Percentiles rank a stretch among this genome's conserved stretches.
Evolutionary conservation across 768 basidiomycete genomes (phyloP).

Genomic region (Dictyophora rubrovolvata): DNA sequence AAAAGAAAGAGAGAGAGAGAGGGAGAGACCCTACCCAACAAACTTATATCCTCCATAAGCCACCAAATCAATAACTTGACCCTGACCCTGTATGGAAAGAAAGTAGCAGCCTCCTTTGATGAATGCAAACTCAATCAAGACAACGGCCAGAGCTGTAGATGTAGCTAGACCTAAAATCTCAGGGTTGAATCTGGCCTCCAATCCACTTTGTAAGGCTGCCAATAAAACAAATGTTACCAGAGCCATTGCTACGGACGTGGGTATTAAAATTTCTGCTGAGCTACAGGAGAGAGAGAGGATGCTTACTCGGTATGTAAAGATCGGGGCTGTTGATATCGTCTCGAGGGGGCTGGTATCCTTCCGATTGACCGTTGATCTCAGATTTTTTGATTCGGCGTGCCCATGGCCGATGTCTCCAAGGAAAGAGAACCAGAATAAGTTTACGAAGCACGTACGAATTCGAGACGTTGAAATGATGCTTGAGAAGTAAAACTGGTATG

Average conservation of each 20-base stretch:
- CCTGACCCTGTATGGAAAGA: slow-evolving; percentile 68
- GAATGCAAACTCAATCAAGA: slow-evolving; percentile 80
- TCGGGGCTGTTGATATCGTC: slow-evolving; percentile 96
- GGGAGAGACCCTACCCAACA: slow-evolving; percentile 55
- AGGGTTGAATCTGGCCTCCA: slow-evolving; percentile 77
- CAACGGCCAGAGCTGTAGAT: slow-evolving; percentile 73
- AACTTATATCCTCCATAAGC: slow-evolving; percentile 98
- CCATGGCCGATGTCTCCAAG: slow-evolving; percentile 91
- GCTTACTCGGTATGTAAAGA: slow-evolving; percentile 84
- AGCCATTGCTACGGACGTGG: slow-evolving; percentile 63
- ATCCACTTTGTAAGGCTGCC: slow-evolving; percentile 74
- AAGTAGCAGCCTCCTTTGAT: slow-evolving; percentile 91
- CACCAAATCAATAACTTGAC: slow-evolving; percentile 69
- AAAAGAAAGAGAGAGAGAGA: not conserved
- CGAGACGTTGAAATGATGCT: slow-evolving; percentile 92
- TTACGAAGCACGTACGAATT: slow-evolving; percentile 93
- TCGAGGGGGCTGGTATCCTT: slow-evolving; percentile 76
- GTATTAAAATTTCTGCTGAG: not conserved
- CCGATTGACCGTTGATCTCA: slow-evolving; percentile 51
- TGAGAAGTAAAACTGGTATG: slow-evolving; percentile 66
- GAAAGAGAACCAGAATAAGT: slow-evolving; percentile 80
- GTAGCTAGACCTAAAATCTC: slow-evolving; percentile 80
- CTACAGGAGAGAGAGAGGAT: not conserved
- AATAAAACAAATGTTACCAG: slow-evolving; percentile 92
- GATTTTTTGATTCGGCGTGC: slow-evolving; percentile 55